Percentiles rank a stretch among this genome's conserved stretches.
Conservation (phyloP, 2,329 filamentous ascomycete genomes). For the Arthroderma sp. region DNA sequence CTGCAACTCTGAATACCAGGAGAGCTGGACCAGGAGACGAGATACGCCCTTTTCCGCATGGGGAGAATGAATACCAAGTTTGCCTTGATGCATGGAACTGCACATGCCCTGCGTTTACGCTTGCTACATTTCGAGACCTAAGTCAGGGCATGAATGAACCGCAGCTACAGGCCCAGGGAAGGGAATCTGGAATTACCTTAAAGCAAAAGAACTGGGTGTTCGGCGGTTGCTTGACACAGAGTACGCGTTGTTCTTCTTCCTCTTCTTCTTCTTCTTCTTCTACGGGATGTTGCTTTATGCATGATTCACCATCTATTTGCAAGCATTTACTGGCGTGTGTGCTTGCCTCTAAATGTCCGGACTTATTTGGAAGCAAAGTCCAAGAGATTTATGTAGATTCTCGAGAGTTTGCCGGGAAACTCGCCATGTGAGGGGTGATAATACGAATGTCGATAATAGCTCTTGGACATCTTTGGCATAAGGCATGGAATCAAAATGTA, state of each 20-base stretch:
- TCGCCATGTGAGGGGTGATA: conserved; percentile 4
- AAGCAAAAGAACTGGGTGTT: background rate
- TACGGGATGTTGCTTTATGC: background rate
- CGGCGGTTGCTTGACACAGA: conserved; percentile 4
- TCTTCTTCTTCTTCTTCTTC: background rate
- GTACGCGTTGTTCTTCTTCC: background rate
- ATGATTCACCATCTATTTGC: conserved; percentile 42
- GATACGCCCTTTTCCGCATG: conserved; percentile 16
- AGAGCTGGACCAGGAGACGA: background rate
- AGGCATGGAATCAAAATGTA: no score
- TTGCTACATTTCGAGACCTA: conserved; percentile 47
- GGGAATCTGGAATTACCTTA: background rate
- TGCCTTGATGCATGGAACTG: conserved; percentile 72
- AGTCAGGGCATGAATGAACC: background rate
- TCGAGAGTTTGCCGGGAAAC: conserved; percentile 8
- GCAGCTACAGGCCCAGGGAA: background rate
- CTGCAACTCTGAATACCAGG: background rate
- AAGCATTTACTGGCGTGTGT: conserved; percentile 84
- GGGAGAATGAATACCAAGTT: conserved; percentile 51
- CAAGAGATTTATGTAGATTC: conserved; percentile 39
- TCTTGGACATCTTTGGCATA: no score
- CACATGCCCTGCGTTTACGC: conserved; percentile 72
- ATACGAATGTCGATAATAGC: background rate
- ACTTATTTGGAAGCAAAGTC: conserved; percentile 46
- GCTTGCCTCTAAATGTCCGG: conserved; percentile 54